These are phyloP conservation scores for Fusarium sp. DNA, from an alignment of 2,329 filamentous ascomycete genomes.

Conservation along the genomic window DNA sequence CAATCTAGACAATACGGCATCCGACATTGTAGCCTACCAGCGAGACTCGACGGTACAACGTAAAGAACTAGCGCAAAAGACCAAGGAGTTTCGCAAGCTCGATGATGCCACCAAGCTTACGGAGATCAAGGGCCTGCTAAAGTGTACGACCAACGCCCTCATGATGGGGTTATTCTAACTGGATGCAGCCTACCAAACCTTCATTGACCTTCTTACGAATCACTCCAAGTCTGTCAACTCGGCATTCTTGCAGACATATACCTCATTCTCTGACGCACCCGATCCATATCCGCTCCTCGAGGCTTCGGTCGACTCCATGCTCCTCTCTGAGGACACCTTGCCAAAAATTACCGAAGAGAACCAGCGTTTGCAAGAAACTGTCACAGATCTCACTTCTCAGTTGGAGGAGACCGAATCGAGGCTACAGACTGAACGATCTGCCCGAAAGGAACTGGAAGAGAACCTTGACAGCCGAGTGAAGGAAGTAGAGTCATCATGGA, in stretches of 20 bases:
- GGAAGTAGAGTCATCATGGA: constrained; percentile 91
- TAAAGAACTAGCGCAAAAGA: constrained; percentile 98
- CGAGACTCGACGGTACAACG: constrained; percentile 95
- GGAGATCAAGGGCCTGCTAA: constrained; percentile 90
- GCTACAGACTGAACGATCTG: constrained; percentile 80
- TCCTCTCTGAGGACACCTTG: constrained; percentile 90
- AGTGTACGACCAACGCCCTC: constrained; percentile 65
- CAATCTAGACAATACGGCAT: constrained; percentile 91
- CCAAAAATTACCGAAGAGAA: constrained; percentile 93
- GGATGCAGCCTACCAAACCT: constrained; percentile 86
- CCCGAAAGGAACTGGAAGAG: constrained; percentile 80
- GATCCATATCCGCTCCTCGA: constrained; percentile 97
- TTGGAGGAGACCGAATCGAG: constrained; percentile 85
- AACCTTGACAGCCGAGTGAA: constrained; percentile 84
- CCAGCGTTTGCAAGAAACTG: constrained; percentile 82
- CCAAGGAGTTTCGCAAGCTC: constrained; percentile 95
- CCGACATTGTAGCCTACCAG: constrained; percentile 93
- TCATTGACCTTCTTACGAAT: constrained; percentile 95
- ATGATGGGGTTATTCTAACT: constrained; percentile 16
- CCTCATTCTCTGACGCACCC: constrained; percentile 91
- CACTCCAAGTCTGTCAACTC: constrained; percentile 96
- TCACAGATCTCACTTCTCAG: constrained; percentile 80
- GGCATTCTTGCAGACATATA: constrained; percentile 92
- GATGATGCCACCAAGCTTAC: constrained; percentile 88
- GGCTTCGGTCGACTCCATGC: constrained; percentile 93